Conservation (phyloP, 192 early-diverging fungal genomes). For the Gaertneriomyces sp. region DNA sequence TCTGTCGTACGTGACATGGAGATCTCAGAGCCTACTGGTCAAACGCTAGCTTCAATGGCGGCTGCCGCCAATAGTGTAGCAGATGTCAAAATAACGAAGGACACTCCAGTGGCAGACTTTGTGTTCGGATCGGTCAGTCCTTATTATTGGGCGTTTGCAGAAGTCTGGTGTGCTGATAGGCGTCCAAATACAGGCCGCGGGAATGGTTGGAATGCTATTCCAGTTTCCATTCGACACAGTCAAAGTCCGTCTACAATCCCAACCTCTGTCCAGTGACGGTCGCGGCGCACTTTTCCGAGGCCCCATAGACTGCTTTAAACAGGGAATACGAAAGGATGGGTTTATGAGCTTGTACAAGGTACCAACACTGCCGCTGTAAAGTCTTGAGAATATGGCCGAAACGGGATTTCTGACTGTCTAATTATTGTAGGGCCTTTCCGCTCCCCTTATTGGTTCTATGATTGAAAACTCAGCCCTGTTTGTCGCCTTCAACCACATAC, state of each 20-base stretch:
- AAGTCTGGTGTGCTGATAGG: not conserved
- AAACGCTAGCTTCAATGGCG: too few relatives aligned
- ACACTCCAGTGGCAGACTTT: constrained; percentile 31
- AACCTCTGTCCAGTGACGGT: constrained; percentile 49
- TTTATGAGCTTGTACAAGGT: constrained; percentile 85
- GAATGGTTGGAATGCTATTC: constrained; percentile 84
- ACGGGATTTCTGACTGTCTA: not conserved
- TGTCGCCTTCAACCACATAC: constrained; percentile 80
- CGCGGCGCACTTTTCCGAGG: constrained; percentile 58
- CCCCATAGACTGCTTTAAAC: constrained; percentile 73
- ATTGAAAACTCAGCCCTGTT: constrained; percentile 91
- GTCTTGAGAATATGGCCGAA: not conserved
- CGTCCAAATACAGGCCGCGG: constrained; percentile 59
- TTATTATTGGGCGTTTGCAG: not conserved
- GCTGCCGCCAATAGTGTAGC: not conserved
- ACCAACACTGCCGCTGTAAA: constrained; percentile 6
- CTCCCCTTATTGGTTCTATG: constrained; percentile 90
- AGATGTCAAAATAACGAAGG: constrained; percentile 23
- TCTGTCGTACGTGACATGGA: too few relatives aligned
- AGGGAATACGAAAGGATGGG: constrained; percentile 76
- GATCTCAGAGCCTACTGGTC: too few relatives aligned
- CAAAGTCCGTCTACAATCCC: constrained; percentile 83
- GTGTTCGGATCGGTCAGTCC: constrained; percentile 42
- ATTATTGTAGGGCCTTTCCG: constrained; percentile 69
- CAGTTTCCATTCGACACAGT: constrained; percentile 96